phyloP scores from a whole-genome alignment of 768 basidiomycete genomes.

The Leccinum barrowsii region DNA sequence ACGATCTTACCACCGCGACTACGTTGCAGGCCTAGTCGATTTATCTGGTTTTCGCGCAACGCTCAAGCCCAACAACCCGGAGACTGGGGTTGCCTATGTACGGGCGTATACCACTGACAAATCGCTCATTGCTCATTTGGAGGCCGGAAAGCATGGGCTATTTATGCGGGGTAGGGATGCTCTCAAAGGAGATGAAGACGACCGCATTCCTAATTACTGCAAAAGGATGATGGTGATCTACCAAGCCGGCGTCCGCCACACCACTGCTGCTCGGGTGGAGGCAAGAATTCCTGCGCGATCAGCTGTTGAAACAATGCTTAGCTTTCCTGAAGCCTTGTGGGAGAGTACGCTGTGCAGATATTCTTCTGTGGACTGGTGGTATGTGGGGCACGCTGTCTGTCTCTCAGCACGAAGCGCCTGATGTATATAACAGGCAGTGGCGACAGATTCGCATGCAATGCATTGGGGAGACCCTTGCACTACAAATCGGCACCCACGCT shows the following conservation, averaged over 20 bases:
- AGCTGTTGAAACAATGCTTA: not conserved
- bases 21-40: not conserved
- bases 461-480: not conserved
- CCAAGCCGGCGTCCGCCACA: not conserved
- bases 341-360: not conserved
- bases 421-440: conserved; percentile 2
- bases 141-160: conserved; percentile 4
- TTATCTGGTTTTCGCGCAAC: not conserved
- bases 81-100: not conserved
- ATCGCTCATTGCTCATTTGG: conserved; percentile 2
- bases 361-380: conserved; percentile 5
- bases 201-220: not conserved
- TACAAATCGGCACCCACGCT: not conserved
- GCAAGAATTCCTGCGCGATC: not conserved
- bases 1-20: conserved; percentile 1
- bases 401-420: not conserved
- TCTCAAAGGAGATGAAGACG: not conserved
- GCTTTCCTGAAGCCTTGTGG: not conserved
- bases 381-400: not conserved
- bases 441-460: conserved; percentile 4
- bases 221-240: conserved; percentile 2
- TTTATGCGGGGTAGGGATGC: conserved; percentile 4
- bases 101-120: conserved; percentile 7
- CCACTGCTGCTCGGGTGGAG: conserved; percentile 1
- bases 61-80: not conserved